Evolutionary conservation across 2,329 filamentous ascomycete species (phyloP).

Genomic region (Lasiodiplodia citricola): DNA sequence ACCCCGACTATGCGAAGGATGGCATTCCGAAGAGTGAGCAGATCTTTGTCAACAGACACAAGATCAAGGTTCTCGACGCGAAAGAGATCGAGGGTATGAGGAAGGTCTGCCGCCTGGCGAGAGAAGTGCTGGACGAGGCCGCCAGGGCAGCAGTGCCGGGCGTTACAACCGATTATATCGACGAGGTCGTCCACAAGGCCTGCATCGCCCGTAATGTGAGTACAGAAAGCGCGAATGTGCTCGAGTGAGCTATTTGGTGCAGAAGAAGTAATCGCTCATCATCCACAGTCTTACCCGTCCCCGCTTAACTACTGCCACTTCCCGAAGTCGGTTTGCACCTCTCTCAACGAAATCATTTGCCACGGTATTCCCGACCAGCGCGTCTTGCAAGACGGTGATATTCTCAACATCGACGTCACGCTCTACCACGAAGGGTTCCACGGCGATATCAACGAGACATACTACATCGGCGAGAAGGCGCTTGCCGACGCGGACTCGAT

Average conservation of each 20-base stretch:
- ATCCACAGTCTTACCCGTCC: slow-evolving; percentile 83
- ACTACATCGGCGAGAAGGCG: slow-evolving; percentile 93
- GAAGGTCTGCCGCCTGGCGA: slow-evolving; percentile 82
- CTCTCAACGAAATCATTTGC: slow-evolving; percentile 95
- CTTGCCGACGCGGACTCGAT: slow-evolving; percentile 83
- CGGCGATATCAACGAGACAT: slow-evolving; percentile 96
- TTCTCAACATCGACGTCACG: slow-evolving; percentile 95
- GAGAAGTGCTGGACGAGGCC: slow-evolving; percentile 92
- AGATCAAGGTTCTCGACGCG: slow-evolving; percentile 80
- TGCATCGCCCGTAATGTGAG: slow-evolving; percentile 90
- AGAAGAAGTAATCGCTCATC: slow-evolving; percentile 31
- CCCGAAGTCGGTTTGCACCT: slow-evolving; percentile 97
- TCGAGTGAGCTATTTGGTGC: neutral
- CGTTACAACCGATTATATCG: slow-evolving; percentile 93
- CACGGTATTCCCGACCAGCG: slow-evolving; percentile 96
- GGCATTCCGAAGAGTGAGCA: slow-evolving; percentile 74
- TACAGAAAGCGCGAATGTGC: slow-evolving; percentile 11
- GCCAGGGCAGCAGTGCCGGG: slow-evolving; percentile 85
- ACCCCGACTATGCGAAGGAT: slow-evolving; percentile 86
- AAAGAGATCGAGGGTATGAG: slow-evolving; percentile 88
- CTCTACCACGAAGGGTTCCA: slow-evolving; percentile 95
- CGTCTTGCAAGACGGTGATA: slow-evolving; percentile 86
- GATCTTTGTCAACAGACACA: slow-evolving; percentile 72
- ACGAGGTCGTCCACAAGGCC: slow-evolving; percentile 92
- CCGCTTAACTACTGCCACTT: slow-evolving; percentile 95